Percentiles rank a stretch among this genome's conserved stretches.
phyloP scores from a whole-genome alignment of 352 stramenopile genomes.

The Nothophytophthora sp. region DNA sequence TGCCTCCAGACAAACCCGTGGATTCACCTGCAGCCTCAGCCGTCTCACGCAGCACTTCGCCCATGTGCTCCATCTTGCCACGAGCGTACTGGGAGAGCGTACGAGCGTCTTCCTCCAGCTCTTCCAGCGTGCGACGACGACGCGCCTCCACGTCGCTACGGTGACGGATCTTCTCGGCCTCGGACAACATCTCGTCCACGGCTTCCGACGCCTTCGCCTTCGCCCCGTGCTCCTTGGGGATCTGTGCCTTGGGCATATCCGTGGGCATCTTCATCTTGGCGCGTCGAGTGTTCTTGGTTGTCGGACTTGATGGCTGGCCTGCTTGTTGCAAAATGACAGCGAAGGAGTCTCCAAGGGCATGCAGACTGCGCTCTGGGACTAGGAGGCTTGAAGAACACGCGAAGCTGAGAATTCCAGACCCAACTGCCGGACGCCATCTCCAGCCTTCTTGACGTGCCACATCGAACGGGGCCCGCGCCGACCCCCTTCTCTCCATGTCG shows the following conservation, averaged over 20 bases:
- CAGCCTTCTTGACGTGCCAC: too few species aligned
- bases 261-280: slow-evolving; percentile 21
- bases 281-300: slow-evolving; percentile 2
- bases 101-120: slow-evolving; percentile 40
- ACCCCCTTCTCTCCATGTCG: too few species aligned
- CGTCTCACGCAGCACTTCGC: slow-evolving; percentile 36
- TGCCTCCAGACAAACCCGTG: slow-evolving; percentile 2
- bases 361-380: too few species aligned
- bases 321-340: too few species aligned
- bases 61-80: slow-evolving; percentile 49
- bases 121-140: slow-evolving; percentile 31
- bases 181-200: slow-evolving; percentile 23
- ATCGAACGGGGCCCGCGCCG: too few species aligned
- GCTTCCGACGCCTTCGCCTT: slow-evolving; percentile 19
- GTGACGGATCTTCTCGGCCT: slow-evolving; percentile 26
- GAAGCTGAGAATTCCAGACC: too few species aligned
- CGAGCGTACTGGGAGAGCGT: slow-evolving; percentile 47
- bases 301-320: slow-evolving; percentile 3
- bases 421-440: too few species aligned
- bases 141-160: slow-evolving; percentile 14
- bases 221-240: slow-evolving; percentile 10
- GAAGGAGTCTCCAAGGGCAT: too few species aligned
- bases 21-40: slow-evolving; percentile 23
- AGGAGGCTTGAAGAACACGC: too few species aligned
- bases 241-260: slow-evolving; percentile 22